These are phyloP conservation scores for Exophiala mesophila DNA, from an alignment of 2,329 filamentous ascomycete genomes.

Conservation along the genomic window DNA sequence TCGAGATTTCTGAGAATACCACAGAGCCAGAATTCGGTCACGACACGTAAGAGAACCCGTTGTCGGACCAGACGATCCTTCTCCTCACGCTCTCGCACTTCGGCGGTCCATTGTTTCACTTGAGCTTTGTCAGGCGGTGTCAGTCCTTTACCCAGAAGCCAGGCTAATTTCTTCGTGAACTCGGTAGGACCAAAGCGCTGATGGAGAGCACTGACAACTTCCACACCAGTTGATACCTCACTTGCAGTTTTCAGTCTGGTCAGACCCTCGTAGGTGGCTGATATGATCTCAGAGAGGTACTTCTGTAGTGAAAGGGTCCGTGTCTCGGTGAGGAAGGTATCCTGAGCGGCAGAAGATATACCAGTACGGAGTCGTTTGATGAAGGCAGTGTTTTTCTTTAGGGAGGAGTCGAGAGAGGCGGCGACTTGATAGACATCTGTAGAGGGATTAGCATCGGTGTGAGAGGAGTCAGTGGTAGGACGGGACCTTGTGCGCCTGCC, in stretches of 20 bases:
- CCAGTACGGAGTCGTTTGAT: conserved; percentile 93
- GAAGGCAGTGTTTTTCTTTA: conserved; percentile 98
- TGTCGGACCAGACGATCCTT: conserved; percentile 87
- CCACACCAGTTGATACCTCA: conserved; percentile 87
- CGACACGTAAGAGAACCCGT: conserved; percentile 77
- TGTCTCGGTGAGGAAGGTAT: conserved; percentile 85
- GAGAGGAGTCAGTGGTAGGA: conserved; percentile 3
- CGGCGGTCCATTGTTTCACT: conserved; percentile 71
- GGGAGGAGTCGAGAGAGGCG: conserved; percentile 80
- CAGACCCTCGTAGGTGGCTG: conserved; percentile 89
- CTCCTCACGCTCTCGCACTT: conserved; percentile 89
- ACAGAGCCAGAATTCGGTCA: conserved; percentile 94
- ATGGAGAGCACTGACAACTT: conserved; percentile 91
- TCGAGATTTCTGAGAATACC: conserved; percentile 78
- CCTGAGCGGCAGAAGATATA: conserved; percentile 70
- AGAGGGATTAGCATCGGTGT: conserved; percentile 22
- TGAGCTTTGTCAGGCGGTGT: conserved; percentile 82
- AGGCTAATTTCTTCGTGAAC: conserved; percentile 87
- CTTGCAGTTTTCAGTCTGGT: conserved; percentile 85
- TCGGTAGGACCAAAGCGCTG: conserved; percentile 87
- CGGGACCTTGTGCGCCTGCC: conserved; percentile 76
- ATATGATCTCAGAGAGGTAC: conserved; percentile 94
- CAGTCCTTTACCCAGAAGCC: conserved; percentile 86
- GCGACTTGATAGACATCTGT: conserved; percentile 73
- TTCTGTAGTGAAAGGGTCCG: conserved; percentile 87